Percentiles rank a stretch among this genome's conserved stretches.
Evolutionary conservation across 164 flowering plant genomes (phyloP).

Genomic region (Paratinospora sagittata): DNA sequence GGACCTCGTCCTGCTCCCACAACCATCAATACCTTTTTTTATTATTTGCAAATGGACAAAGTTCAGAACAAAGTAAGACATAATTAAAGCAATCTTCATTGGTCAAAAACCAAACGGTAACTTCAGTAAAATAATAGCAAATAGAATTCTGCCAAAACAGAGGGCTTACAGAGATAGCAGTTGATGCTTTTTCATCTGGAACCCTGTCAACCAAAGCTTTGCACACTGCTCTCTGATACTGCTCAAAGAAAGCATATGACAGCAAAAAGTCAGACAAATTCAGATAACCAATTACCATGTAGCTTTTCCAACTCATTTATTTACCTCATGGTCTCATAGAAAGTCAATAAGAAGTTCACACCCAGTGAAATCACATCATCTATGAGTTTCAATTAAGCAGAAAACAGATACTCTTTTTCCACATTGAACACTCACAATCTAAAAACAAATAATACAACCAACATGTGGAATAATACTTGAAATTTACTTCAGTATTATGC

Average conservation of each 20-base stretch:
- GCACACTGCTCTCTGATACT: conserved; percentile 85
- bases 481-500: no score
- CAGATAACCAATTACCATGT: neutral
- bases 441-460: no score
- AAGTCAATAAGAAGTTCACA: neutral
- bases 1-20: conserved; percentile 99
- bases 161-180: conserved; percentile 56
- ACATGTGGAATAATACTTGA: no score
- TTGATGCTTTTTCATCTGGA: conserved; percentile 63
- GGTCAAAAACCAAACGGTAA: no score
- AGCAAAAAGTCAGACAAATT: neutral
- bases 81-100: no score
- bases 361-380: neutral
- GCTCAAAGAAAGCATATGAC: conserved; percentile 15
- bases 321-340: neutral
- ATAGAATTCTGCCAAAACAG: neutral
- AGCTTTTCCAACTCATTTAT: no score
- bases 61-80: neutral
- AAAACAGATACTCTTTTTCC: no score
- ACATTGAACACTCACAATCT: no score
- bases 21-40: conserved; percentile 83
- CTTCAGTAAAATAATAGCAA: no score
- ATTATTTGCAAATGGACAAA: conserved; percentile 2
- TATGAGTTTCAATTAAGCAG: no score
- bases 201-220: conserved; percentile 86